phyloP scores from a whole-genome alignment of 345 rosid species.

The Trapa bicornis region DNA sequence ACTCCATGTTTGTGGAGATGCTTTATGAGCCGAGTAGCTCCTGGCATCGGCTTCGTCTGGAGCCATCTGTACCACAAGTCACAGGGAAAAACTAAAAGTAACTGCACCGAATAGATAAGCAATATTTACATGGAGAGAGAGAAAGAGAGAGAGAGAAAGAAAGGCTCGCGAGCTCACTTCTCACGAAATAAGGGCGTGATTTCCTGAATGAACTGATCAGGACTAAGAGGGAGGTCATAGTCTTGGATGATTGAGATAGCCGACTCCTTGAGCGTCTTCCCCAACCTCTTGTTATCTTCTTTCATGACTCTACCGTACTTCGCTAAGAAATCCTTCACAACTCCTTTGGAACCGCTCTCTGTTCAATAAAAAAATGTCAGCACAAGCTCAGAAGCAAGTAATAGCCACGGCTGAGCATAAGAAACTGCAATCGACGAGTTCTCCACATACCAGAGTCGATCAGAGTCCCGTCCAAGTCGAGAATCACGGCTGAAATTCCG shows the following conservation, averaged over 20 bases:
- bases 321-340: constrained; percentile 24
- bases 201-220: constrained; percentile 20
- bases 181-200: constrained; percentile 29
- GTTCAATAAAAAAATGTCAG: neutral
- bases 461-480: constrained; percentile 43
- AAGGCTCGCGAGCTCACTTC: constrained; percentile 12
- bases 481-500: constrained; percentile 22
- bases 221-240: constrained; percentile 28
- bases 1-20: constrained; percentile 23
- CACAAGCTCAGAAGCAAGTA: neutral
- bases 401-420: neutral
- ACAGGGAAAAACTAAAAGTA: neutral
- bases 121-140: neutral
- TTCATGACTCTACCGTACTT: constrained; percentile 25
- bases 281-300: constrained; percentile 21
- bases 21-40: constrained; percentile 29
- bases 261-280: constrained; percentile 24
- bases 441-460: constrained; percentile 24
- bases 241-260: constrained; percentile 24
- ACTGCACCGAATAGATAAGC: neutral
- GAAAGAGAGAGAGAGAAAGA: neutral
- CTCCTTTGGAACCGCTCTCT: constrained; percentile 23
- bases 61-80: constrained; percentile 20
- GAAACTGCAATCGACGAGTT: neutral
- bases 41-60: constrained; percentile 27